Conservation (phyloP, 2,329 filamentous ascomycete species). For the Hortaea sp. region DNA sequence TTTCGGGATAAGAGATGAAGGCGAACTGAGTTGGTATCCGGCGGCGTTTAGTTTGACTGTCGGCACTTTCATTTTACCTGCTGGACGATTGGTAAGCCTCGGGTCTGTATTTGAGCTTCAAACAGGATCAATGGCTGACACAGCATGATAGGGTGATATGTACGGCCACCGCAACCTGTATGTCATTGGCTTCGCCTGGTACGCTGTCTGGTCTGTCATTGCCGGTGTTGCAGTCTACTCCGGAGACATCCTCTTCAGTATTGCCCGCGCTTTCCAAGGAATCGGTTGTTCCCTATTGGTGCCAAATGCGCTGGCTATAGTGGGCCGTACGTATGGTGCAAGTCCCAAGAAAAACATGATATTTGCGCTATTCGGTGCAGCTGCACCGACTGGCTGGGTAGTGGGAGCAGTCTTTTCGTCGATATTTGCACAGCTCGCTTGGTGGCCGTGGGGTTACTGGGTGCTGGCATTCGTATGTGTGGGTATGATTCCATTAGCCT, state of each 20-base stretch:
- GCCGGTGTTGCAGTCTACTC: conserved; percentile 30
- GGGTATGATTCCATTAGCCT: too few species aligned
- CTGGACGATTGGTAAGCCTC: too few species aligned
- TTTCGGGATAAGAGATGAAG: too few species aligned
- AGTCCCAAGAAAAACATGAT: conserved; percentile 30
- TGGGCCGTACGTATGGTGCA: conserved; percentile 25
- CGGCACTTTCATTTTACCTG: too few species aligned
- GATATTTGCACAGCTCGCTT: conserved; percentile 24
- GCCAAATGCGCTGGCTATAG: conserved; percentile 29
- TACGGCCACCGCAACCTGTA: conserved; percentile 34
- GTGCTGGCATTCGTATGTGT: too few species aligned
- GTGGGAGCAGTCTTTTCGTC: conserved; percentile 25
- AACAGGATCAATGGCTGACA: too few species aligned
- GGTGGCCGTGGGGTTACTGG: conserved; percentile 28
- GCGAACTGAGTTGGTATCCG: too few species aligned
- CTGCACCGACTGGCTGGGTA: conserved; percentile 27
- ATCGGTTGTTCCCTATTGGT: conserved; percentile 28
- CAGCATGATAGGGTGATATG: conserved; percentile 24
- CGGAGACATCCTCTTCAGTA: conserved; percentile 23
- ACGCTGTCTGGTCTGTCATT: conserved; percentile 31
- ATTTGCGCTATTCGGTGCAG: conserved; percentile 28
- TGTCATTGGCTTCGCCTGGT: conserved; percentile 29
- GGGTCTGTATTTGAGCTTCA: too few species aligned
- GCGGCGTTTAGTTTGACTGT: too few species aligned
- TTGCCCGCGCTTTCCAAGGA: conserved; percentile 32